Evolutionary conservation across 768 basidiomycete species (phyloP).

Genomic region (Leucogyrophana mollusca): DNA sequence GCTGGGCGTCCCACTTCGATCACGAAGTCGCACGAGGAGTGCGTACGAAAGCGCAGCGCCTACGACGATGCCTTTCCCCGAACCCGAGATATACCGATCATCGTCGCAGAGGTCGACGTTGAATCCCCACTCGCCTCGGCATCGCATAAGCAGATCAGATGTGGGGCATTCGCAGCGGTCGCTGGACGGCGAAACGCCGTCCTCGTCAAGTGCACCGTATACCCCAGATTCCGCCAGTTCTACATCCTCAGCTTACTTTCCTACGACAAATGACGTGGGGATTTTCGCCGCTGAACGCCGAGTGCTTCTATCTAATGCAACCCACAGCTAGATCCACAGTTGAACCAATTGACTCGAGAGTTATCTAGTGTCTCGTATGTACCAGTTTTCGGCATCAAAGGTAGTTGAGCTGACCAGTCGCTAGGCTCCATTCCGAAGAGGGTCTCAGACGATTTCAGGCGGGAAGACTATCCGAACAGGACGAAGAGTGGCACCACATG

Average conservation of each 20-base stretch:
- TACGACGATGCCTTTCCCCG: constrained; percentile 43
- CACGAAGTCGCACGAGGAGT: constrained; percentile 39
- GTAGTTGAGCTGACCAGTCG: constrained; percentile 6
- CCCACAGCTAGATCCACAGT: constrained; percentile 22
- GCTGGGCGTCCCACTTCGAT: constrained; percentile 18
- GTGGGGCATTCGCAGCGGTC: constrained; percentile 15
- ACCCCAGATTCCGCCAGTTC: constrained; percentile 32
- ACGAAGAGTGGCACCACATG: constrained; percentile 82
- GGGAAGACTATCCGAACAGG: constrained; percentile 59
- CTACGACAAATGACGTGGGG: constrained; percentile 36
- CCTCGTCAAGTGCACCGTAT: constrained; percentile 30
- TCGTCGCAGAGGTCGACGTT: constrained; percentile 34
- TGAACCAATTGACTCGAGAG: constrained; percentile 31
- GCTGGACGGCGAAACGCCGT: constrained; percentile 14
- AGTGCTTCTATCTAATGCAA: constrained; percentile 15
- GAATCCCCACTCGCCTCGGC: constrained; percentile 24
- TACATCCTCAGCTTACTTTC: constrained; percentile 31
- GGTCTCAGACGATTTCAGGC: constrained; percentile 65
- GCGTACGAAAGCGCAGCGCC: constrained; percentile 26
- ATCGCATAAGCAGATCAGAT: constrained; percentile 42
- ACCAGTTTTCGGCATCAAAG: constrained; percentile 2
- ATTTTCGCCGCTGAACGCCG: constrained; percentile 21
- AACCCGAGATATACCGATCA: constrained; percentile 51
- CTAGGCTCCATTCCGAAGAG: constrained; percentile 63
- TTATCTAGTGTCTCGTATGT: constrained; percentile 41